Evolutionary conservation across 768 basidiomycete species (phyloP).

Genomic region (Tylopilus subfusipes): DNA sequence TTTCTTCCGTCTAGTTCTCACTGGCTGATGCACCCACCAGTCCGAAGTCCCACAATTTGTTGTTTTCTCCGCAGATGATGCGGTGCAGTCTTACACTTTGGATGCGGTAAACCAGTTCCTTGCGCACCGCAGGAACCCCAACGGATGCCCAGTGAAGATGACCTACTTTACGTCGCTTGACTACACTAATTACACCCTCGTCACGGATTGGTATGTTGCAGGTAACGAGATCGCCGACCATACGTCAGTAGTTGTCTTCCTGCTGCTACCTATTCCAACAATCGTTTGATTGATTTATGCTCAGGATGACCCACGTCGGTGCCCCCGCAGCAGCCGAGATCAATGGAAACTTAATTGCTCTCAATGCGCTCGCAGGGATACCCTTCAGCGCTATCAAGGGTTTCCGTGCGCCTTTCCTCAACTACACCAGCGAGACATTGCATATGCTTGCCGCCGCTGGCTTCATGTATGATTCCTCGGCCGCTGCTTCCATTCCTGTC

Average conservation of each 20-base stretch:
- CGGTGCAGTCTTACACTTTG: background rate
- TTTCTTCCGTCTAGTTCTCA: background rate
- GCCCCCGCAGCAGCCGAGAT: background rate
- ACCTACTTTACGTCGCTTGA: slow-evolving; percentile 5
- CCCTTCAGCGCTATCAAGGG: background rate
- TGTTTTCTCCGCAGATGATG: slow-evolving; percentile 1
- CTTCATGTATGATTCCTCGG: background rate
- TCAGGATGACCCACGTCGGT: slow-evolving; percentile 3
- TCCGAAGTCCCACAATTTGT: background rate
- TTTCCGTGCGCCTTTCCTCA: slow-evolving; percentile 1
- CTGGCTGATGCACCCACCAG: background rate
- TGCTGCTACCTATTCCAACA: background rate
- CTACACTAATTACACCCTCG: slow-evolving; percentile 6
- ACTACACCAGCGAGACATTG: background rate
- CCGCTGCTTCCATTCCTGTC: slow-evolving; percentile 1
- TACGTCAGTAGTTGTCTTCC: background rate
- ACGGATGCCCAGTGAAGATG: background rate
- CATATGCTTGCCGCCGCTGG: background rate
- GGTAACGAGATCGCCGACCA: slow-evolving; percentile 9
- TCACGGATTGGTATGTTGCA: slow-evolving; percentile 5
- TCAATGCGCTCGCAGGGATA: background rate
- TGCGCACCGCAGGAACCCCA: background rate
- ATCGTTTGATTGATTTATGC: background rate
- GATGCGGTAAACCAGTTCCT: slow-evolving; percentile 2
- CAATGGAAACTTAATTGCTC: background rate